A percentile compares a stretch with the other conserved stretches of the same genome.
phyloP scores from a whole-genome alignment of 495 filamentous ascomycete genomes.

The Talaromyces trachyspermus region DNA sequence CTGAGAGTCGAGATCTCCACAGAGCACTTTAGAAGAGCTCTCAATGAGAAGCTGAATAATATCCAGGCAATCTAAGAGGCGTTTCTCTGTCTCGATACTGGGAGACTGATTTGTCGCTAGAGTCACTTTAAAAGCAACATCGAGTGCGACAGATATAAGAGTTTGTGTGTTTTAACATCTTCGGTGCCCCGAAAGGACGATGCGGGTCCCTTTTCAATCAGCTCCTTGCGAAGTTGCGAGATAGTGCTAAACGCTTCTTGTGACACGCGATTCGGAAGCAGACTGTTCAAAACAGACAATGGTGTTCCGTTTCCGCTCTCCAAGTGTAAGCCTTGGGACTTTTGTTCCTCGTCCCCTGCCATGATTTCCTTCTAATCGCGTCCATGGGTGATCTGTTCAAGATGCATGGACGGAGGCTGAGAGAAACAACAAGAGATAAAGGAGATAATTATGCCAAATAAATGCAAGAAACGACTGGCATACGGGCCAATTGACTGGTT shows the following conservation, averaged over 20 bases:
- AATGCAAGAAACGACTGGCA: too few species aligned
- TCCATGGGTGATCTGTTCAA: slow-evolving; percentile 3
- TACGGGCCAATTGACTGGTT: too few species aligned
- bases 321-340: slow-evolving; percentile 11
- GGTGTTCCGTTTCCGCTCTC: slow-evolving; percentile 31
- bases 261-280: slow-evolving; percentile 45
- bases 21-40: slow-evolving; percentile 67
- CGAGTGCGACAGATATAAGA: slow-evolving; percentile 74
- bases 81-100: slow-evolving; percentile 36
- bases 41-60: slow-evolving; percentile 66
- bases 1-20: slow-evolving; percentile 33
- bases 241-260: slow-evolving; percentile 33
- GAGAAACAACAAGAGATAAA: too few species aligned
- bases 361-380: background rate
- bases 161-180: slow-evolving; percentile 69
- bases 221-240: slow-evolving; percentile 56
- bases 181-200: slow-evolving; percentile 46
- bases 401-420: background rate
- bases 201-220: slow-evolving; percentile 40
- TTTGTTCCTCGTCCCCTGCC: slow-evolving; percentile 3
- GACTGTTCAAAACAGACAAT: slow-evolving; percentile 62
- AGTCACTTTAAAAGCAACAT: slow-evolving; percentile 52
- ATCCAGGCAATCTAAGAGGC: slow-evolving; percentile 59
- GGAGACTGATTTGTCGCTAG: background rate
- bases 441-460: too few species aligned